Evolutionary conservation across 75 land plant species (phyloP).

Genomic region (Pinus albicaulis): DNA sequence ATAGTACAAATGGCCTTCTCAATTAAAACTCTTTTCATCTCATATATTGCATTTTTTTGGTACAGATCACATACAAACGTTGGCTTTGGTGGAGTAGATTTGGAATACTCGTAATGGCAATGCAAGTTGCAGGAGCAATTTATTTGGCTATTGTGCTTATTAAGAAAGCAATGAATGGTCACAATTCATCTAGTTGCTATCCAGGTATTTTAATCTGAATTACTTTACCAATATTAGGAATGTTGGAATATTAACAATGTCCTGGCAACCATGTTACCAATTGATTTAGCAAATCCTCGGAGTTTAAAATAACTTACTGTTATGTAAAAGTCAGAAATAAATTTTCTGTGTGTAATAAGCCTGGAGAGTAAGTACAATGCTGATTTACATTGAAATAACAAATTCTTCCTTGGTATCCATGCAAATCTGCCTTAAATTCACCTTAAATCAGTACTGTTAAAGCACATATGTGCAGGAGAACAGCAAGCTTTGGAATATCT

Average conservation of each 20-base stretch:
- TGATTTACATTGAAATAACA: too few species aligned
- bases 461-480: too few species aligned
- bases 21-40: not conserved
- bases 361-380: too few species aligned
- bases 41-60: slow-evolving; percentile 11
- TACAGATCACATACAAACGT: slow-evolving; percentile 62
- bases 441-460: too few species aligned
- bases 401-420: too few species aligned
- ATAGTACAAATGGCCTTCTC: not conserved
- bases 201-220: slow-evolving; percentile 23
- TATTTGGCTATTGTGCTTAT: slow-evolving; percentile 41
- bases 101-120: slow-evolving; percentile 41
- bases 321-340: too few species aligned
- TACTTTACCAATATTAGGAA: not conserved
- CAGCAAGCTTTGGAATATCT: too few species aligned
- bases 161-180: slow-evolving; percentile 24
- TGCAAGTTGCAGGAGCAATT: slow-evolving; percentile 57
- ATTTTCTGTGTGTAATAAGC: too few species aligned
- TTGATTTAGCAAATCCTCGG: too few species aligned
- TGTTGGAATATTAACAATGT: too few species aligned
- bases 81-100: slow-evolving; percentile 91
- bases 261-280: too few species aligned
- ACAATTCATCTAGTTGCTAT: slow-evolving; percentile 24
- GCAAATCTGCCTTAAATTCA: not conserved
- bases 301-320: too few species aligned